Base-by-base conservation (phyloP, 2,329 filamentous ascomycete genomes). In the Aspergillus carbonarius region DNA sequence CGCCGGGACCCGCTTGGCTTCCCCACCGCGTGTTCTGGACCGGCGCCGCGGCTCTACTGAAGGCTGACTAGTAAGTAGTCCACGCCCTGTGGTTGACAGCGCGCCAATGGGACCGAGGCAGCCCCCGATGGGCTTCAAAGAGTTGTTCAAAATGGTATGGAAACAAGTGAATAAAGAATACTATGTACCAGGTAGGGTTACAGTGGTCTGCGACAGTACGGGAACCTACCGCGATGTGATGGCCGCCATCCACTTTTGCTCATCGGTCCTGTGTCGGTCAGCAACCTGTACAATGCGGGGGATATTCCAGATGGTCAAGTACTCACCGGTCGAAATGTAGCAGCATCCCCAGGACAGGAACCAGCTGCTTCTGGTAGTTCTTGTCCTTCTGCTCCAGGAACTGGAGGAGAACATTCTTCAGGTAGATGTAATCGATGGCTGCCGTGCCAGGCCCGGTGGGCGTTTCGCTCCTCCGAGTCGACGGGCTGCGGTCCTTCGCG, bases 201-300 rank as follows among this genome's bases (percentile, higher is more conserved):
- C 58, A 63, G 23, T 37, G 18, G n/a, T 32, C 23, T 46, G 53
- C 39, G n/a, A 48, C 9, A 50, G 32, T 17, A 10, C n/a, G 48
- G 37, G 18, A 25, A 23, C 30, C 50, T 65, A 82, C 66, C 73
- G 76, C 15, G 83, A 80, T 60, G 82, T 80, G 50, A 96, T 87
- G 2, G 89, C 92, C 17, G 87, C 84, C 76, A 88, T 85, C 91
- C 92, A 96, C 76, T 91, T 93, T 76, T 95, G 88, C 76, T 95
- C 90, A 66, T 96, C 92, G 66, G 83, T 85, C 67, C 83, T 86
- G 58, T 60, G 58, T 5, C 17, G 27, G 46, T 67, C 53, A 57
- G 64, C 69, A 57, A 66, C 4, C 12, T 23, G n/a, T 25, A 15
- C 39, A 42, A 42, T 51, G 0, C 17, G 39, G 8, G n/a, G n/a